Conservation (phyloP, 306 rosid genomes). For the Corylus heterophylla region DNA sequence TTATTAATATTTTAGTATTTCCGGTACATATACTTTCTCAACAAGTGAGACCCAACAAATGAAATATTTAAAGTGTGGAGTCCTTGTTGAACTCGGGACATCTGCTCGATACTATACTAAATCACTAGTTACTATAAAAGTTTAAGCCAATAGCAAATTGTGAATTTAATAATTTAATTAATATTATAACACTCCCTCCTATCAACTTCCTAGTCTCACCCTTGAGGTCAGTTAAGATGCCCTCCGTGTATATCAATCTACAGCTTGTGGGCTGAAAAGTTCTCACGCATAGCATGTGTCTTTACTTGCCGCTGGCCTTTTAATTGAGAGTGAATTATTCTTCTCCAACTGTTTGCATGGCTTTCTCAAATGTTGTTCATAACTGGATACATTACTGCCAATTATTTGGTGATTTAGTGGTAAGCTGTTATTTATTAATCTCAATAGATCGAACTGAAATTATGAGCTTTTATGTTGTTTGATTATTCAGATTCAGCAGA, state of each 20-base stretch:
- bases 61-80: too few species aligned
- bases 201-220: neutral
- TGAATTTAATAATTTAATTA: too few species aligned
- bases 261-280: neutral
- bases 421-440: neutral
- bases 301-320: neutral
- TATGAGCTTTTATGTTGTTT: slow-evolving; percentile 3
- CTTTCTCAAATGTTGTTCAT: neutral
- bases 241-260: neutral
- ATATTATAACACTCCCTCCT: too few species aligned
- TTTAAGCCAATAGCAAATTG: too few species aligned
- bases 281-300: neutral
- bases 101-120: too few species aligned
- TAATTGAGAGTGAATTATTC: neutral
- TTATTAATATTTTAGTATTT: too few species aligned
- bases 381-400: too few species aligned
- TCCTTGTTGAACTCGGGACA: too few species aligned
- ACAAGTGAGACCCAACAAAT: too few species aligned
- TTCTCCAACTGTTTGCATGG: neutral
- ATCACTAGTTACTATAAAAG: too few species aligned
- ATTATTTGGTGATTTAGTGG: neutral
- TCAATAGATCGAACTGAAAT: neutral
- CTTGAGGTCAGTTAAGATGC: neutral
- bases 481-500: slow-evolving; percentile 68
- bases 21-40: too few species aligned